These are phyloP conservation scores for Gigaspora rosea DNA, from an alignment of 192 early-diverging fungal species.

Conservation along the genomic window DNA sequence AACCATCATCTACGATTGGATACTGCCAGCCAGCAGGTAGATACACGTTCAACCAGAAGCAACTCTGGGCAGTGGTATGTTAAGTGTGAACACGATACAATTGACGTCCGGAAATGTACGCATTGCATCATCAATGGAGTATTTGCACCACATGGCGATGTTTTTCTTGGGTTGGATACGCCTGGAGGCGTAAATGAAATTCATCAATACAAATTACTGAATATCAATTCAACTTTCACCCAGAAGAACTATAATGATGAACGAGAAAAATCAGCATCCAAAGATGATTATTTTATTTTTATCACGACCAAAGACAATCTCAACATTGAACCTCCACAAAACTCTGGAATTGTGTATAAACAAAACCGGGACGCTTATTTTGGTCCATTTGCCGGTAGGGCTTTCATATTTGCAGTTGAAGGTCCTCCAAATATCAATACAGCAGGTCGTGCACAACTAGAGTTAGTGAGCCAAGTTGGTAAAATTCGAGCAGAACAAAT, in stretches of 20 bases:
- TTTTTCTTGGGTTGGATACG: conserved; percentile 23
- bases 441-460: conserved; percentile 29
- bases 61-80: not conserved
- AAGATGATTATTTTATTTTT: conserved; percentile 41
- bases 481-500: conserved; percentile 30
- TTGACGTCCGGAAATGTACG: not conserved
- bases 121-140: conserved; percentile 16
- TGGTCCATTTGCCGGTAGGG: conserved; percentile 31
- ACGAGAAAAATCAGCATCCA: conserved; percentile 35
- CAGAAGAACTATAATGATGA: conserved; percentile 15
- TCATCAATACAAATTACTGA: conserved; percentile 21
- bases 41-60: conserved; percentile 23
- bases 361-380: conserved; percentile 37
- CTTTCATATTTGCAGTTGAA: conserved; percentile 26
- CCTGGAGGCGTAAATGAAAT: conserved; percentile 32
- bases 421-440: conserved; percentile 38
- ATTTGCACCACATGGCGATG: conserved; percentile 33
- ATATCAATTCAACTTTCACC: not conserved
- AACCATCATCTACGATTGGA: conserved; percentile 25
- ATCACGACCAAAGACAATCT: conserved; percentile 26
- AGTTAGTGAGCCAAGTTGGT: conserved; percentile 22
- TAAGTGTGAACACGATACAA: conserved; percentile 11
- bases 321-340: conserved; percentile 33
- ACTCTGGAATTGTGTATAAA: conserved; percentile 41
- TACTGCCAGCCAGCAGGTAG: conserved; percentile 19